Evolutionary conservation across 768 basidiomycete species (phyloP), one percentile per base, ranked within the genome.

Genomic region (Serendipita sp.): DNA sequence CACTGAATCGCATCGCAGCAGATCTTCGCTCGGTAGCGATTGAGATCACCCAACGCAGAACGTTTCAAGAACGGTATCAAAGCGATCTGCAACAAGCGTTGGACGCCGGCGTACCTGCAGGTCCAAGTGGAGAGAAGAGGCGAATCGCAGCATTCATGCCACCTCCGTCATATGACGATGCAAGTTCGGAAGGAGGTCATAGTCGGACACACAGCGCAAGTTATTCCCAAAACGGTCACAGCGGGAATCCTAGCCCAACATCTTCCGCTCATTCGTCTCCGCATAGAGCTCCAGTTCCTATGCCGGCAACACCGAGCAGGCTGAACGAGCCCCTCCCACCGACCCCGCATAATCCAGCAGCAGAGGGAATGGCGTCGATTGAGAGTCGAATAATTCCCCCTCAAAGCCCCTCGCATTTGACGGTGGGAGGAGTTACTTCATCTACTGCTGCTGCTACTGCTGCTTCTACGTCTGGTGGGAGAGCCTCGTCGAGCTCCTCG

Each of bases 21-120:
- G 88, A 91, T 70, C 72, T 93, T n/a, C 79, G 88, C 17, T 85
- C 86, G 0, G 85, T 93, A 0, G 86, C 88, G 0, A 89, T 93
- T 53, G 90, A 92, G 68, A 90, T 93, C 65, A 85, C 86, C 62
- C 88, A 90, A 71, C 73, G 90, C 3, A 75, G 90, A 22, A 84
- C 86, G 0, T 93, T 93, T 72, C 90, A 93, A 70, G 82, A 88
- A 65, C 76, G 86, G 7, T 92, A 86, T 68, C 82, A 82, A 0
- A 67, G 72, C 1, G 90, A 88, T 70, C 71, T 93, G 2, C 88
- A 92, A 69, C 86, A 84, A 1, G 89, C 86, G 0, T 75, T 93
- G 45, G 88, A 91, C 67, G 79, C 83, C 0, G 84, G 86, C 2
- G 63, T 64, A 60, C 70, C 68, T 1, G 65, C 66, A 16, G 41